These are phyloP conservation scores for Calcarisporium arbuscula DNA, from an alignment of 2,329 filamentous ascomycete species.

Conservation along the genomic window DNA sequence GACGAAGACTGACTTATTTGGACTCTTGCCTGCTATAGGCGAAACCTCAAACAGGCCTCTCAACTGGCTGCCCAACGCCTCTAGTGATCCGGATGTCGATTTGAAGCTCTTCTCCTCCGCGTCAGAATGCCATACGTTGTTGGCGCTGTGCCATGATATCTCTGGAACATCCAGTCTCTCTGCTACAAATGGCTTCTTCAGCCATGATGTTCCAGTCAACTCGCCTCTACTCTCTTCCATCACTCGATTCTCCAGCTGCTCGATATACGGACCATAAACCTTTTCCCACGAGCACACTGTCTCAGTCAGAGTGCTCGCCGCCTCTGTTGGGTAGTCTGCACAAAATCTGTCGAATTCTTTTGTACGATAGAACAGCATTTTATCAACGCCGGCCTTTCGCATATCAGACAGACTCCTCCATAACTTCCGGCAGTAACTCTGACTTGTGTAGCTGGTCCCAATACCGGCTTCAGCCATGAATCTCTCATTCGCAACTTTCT, in stretches of 20 bases:
- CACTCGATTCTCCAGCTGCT: neutral
- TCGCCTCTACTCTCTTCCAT: neutral
- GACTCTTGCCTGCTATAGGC: no score
- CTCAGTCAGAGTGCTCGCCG: neutral
- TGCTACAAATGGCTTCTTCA: no score
- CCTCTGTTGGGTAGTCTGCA: neutral
- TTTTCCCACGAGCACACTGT: slow-evolving; percentile 1
- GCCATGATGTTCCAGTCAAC: neutral
- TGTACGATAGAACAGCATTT: slow-evolving; percentile 2
- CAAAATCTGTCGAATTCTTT: slow-evolving; percentile 1
- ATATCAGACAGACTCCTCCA: slow-evolving; percentile 2
- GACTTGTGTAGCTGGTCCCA: neutral
- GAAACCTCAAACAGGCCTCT: no score
- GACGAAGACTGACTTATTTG: no score
- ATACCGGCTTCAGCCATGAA: neutral
- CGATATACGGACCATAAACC: neutral
- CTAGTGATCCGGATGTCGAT: no score
- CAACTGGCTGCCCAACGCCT: no score
- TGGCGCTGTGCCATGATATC: no score
- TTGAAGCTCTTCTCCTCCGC: no score
- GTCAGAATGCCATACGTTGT: no score
- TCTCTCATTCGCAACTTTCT: neutral
- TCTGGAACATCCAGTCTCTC: no score
- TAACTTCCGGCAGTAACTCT: neutral
- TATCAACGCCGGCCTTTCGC: slow-evolving; percentile 2